These are phyloP conservation scores for Lodderomyces beijingensis DNA, from an alignment of 1,139 yeast genomes.

Conservation along the genomic window DNA sequence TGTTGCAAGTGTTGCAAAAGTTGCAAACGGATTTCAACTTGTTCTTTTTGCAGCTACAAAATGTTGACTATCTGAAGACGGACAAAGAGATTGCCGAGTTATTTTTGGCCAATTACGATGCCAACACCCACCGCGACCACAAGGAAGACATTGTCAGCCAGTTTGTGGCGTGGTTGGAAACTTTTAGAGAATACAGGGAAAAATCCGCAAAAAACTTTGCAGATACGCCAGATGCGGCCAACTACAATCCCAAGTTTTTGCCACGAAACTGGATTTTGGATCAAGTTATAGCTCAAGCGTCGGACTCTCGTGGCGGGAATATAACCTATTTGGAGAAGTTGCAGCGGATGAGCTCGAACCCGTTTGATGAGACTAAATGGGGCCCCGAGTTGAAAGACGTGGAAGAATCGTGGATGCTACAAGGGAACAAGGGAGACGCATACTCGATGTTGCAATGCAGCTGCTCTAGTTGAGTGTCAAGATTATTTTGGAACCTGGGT, in stretches of 20 bases:
- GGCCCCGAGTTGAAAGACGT: conserved; percentile 56
- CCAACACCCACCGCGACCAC: conserved; percentile 21
- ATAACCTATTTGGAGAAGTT: conserved; percentile 46
- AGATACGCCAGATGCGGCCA: conserved; percentile 38
- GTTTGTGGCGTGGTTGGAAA: conserved; percentile 36
- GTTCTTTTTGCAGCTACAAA: conserved; percentile 66
- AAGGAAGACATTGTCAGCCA: conserved; percentile 29
- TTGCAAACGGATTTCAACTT: conserved; percentile 75
- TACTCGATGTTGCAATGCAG: conserved; percentile 55
- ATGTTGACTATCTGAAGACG: conserved; percentile 20
- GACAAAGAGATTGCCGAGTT: conserved; percentile 23
- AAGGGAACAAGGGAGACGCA: conserved; percentile 41
- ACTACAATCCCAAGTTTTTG: conserved; percentile 70
- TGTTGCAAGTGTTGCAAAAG: conserved; percentile 58
- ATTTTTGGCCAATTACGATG: conserved; percentile 18
- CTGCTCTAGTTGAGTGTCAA: conserved; percentile 8
- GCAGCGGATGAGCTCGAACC: conserved; percentile 58
- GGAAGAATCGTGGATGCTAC: conserved; percentile 51
- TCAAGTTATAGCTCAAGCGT: conserved; percentile 61
- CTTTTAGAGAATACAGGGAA: conserved; percentile 32
- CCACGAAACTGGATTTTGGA: conserved; percentile 87
- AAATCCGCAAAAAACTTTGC: conserved; percentile 24
- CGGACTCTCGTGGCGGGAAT: conserved; percentile 34
- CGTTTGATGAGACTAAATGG: conserved; percentile 59
- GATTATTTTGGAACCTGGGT: too few relatives aligned